These are phyloP conservation scores for Scheffersomyces spartinae DNA, from an alignment of 805 yeast species.

Conservation along the genomic window DNA sequence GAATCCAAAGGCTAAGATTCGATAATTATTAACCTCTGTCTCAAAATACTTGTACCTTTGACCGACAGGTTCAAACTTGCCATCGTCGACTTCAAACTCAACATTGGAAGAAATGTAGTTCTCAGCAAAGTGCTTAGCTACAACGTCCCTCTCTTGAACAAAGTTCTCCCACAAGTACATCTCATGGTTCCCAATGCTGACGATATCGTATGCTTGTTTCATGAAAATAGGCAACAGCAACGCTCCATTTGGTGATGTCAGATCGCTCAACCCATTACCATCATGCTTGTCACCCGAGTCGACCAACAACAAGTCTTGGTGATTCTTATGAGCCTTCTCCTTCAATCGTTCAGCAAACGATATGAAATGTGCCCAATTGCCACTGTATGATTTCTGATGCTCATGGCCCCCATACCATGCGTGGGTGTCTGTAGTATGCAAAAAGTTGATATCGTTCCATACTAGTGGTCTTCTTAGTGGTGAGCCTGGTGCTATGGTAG, in stretches of 20 bases:
- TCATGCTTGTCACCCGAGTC: conserved; percentile 94
- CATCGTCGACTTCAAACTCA: conserved; percentile 35
- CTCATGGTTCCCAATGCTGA: conserved; percentile 89
- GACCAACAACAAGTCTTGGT: conserved; percentile 57
- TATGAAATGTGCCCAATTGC: conserved; percentile 87
- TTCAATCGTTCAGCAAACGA: conserved; percentile 51
- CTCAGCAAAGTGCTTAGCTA: conserved; percentile 50
- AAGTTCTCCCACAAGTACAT: conserved; percentile 60
- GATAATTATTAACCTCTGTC: conserved; percentile 40
- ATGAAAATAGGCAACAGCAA: conserved; percentile 53
- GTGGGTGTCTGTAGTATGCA: conserved; percentile 95
- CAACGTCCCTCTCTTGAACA: conserved; percentile 47
- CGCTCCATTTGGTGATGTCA: conserved; percentile 61
- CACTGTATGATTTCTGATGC: conserved; percentile 64
- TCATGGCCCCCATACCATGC: conserved; percentile 93
- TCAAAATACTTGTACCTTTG: conserved; percentile 50
- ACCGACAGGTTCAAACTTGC: conserved; percentile 54
- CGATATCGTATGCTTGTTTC: conserved; percentile 56
- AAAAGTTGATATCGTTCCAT: conserved; percentile 68
- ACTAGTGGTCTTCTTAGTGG: conserved; percentile 46
- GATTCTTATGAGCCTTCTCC: conserved; percentile 26
- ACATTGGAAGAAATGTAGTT: conserved; percentile 66
- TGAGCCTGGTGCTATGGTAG: no score
- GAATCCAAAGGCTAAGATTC: conserved; percentile 65
- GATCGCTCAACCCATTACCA: conserved; percentile 85